These are phyloP conservation scores for Apiospora arundinis DNA, from an alignment of 2,329 filamentous ascomycete species.

Conservation along the genomic window DNA sequence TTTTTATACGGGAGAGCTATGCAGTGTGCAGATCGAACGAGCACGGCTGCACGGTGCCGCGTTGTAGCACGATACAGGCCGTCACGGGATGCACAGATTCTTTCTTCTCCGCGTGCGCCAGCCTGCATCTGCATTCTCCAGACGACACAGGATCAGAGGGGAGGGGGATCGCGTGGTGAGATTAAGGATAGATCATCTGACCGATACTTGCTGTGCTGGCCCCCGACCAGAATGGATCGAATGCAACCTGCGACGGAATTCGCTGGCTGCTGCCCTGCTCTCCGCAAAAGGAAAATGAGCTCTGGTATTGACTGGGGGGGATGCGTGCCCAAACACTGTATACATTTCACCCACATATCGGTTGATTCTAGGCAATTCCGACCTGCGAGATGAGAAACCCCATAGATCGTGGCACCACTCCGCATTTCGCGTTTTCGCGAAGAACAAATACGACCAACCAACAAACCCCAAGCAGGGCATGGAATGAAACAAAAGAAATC, in stretches of 20 bases:
- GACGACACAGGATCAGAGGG: too few relatives aligned
- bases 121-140: neutral
- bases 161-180: neutral
- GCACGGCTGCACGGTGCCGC: neutral
- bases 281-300: slow-evolving; percentile 8
- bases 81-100: slow-evolving; percentile 17
- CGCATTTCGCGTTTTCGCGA: slow-evolving; percentile 12
- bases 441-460: neutral
- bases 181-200: slow-evolving; percentile 17
- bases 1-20: neutral
- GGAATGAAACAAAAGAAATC: slow-evolving; percentile 3
- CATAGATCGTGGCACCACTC: slow-evolving; percentile 14
- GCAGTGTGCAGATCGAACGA: neutral
- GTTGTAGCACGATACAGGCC: neutral
- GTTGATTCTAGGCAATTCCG: slow-evolving; percentile 7
- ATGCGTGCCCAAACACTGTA: neutral
- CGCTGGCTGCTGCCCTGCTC: neutral
- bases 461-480: neutral
- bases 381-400: slow-evolving; percentile 15
- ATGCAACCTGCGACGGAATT: neutral
- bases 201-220: slow-evolving; percentile 7
- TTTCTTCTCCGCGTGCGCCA: neutral
- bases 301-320: too few relatives aligned
- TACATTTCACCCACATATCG: slow-evolving; percentile 9
- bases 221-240: neutral